Evolutionary conservation across 2,329 filamentous ascomycete species (phyloP).

Genomic region (Gaeumannomyces tritici): DNA sequence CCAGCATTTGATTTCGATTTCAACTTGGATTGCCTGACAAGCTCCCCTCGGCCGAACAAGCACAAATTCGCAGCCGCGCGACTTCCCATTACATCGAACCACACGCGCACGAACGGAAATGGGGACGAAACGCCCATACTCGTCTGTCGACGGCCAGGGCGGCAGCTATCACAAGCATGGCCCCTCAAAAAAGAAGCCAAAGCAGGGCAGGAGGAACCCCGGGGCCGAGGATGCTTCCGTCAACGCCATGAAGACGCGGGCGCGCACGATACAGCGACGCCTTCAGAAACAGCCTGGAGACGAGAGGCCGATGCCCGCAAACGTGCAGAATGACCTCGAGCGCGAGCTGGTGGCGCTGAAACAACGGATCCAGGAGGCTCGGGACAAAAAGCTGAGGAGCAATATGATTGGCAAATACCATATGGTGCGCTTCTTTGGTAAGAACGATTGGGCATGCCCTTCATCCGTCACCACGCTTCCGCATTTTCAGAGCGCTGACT

Average conservation of each 20-base stretch:
- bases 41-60: not conserved
- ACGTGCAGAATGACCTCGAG: slow-evolving; percentile 59
- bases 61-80: not conserved
- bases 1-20: not conserved
- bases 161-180: not conserved
- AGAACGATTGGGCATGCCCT: slow-evolving; percentile 11
- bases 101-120: not conserved
- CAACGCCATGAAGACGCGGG: slow-evolving; percentile 18
- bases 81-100: not conserved
- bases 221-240: not conserved
- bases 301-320: slow-evolving; percentile 51
- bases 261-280: slow-evolving; percentile 58
- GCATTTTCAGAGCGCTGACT: not conserved
- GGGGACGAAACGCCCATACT: slow-evolving; percentile 2
- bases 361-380: slow-evolving; percentile 50
- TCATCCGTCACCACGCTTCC: not conserved
- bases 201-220: slow-evolving; percentile 14
- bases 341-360: slow-evolving; percentile 60
- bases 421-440: slow-evolving; percentile 79
- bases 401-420: slow-evolving; percentile 73
- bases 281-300: slow-evolving; percentile 36
- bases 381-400: slow-evolving; percentile 51
- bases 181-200: slow-evolving; percentile 21
- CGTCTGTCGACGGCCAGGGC: not conserved
- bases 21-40: not conserved